A percentile compares a stretch with the other conserved stretches of the same genome.
phyloP scores from a whole-genome alignment of 306 rosid species.

The Quercus bicolor region DNA sequence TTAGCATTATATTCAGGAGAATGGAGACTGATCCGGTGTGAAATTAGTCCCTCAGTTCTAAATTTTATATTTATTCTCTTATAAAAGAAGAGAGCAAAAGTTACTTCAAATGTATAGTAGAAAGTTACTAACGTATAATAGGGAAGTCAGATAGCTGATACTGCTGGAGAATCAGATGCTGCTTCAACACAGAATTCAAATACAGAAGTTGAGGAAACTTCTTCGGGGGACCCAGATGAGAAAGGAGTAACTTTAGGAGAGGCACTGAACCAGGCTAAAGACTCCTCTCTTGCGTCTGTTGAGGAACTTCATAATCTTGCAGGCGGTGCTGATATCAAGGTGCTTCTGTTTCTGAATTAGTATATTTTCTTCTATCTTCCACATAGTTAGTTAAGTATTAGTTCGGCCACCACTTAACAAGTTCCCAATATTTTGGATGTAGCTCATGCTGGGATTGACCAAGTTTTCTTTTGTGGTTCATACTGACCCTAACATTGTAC shows the following conservation, averaged over 20 bases:
- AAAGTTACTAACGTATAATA: constrained; percentile 22
- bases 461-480: neutral
- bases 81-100: constrained; percentile 1
- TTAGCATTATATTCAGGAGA: constrained; percentile 84
- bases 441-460: neutral
- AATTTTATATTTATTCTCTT: constrained; percentile 11
- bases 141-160: constrained; percentile 56
- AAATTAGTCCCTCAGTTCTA: constrained; percentile 17
- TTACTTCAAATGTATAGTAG: constrained; percentile 8
- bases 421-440: neutral
- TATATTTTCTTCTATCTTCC: constrained; percentile 2
- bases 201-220: constrained; percentile 51
- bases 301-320: constrained; percentile 98
- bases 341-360: constrained; percentile 26
- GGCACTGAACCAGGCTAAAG: constrained; percentile 77
- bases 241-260: constrained; percentile 80
- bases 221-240: constrained; percentile 51
- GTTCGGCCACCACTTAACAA: neutral
- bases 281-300: constrained; percentile 68
- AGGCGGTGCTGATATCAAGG: constrained; percentile 98
- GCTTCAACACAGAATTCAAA: constrained; percentile 47
- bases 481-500: constrained; percentile 1
- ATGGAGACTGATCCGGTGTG: constrained; percentile 91
- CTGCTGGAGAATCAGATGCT: constrained; percentile 50
- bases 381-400: neutral